These are phyloP conservation scores for Brassica balearica DNA, from an alignment of 441 rosid species.

Conservation along the genomic window DNA sequence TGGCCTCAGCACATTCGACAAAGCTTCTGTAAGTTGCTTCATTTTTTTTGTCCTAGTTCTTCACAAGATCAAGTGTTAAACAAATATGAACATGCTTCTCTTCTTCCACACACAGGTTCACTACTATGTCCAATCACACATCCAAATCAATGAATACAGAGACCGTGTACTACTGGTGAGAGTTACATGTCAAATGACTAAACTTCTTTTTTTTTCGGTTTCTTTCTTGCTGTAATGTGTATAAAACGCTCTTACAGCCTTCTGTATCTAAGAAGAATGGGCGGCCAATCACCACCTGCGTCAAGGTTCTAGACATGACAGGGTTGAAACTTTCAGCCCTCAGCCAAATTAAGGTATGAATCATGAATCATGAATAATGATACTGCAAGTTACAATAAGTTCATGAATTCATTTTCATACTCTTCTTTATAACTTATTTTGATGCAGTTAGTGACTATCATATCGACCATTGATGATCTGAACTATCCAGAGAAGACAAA, in stretches of 20 bases:
- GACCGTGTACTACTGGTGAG: slow-evolving; percentile 89
- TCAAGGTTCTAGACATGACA: slow-evolving; percentile 92
- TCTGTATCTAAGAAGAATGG: slow-evolving; percentile 72
- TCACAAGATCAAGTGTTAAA: not conserved
- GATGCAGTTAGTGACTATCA: slow-evolving; percentile 81
- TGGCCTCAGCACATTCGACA: slow-evolving; percentile 89
- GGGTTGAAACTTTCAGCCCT: slow-evolving; percentile 90
- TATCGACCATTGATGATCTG: slow-evolving; percentile 86
- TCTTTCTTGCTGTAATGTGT: slow-evolving; percentile 33
- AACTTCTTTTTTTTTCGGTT: not conserved
- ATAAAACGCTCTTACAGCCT: slow-evolving; percentile 59
- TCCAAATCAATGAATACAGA: slow-evolving; percentile 94
- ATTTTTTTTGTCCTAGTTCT: slow-evolving; percentile 1
- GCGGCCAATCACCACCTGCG: slow-evolving; percentile 79
- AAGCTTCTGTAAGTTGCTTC: slow-evolving; percentile 79
- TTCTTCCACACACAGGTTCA: slow-evolving; percentile 61
- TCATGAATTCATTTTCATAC: not conserved
- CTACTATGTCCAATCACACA: slow-evolving; percentile 91
- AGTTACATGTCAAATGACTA: slow-evolving; percentile 41
- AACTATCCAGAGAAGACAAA: slow-evolving; percentile 97
- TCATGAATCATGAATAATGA: not conserved
- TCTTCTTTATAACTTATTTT: not conserved
- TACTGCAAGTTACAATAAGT: not conserved
- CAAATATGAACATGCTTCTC: not conserved
- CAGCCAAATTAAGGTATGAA: slow-evolving; percentile 77